These are phyloP conservation scores for Lithospermum erythrorhizon DNA, from an alignment of 257 asterid species.

Conservation along the genomic window DNA sequence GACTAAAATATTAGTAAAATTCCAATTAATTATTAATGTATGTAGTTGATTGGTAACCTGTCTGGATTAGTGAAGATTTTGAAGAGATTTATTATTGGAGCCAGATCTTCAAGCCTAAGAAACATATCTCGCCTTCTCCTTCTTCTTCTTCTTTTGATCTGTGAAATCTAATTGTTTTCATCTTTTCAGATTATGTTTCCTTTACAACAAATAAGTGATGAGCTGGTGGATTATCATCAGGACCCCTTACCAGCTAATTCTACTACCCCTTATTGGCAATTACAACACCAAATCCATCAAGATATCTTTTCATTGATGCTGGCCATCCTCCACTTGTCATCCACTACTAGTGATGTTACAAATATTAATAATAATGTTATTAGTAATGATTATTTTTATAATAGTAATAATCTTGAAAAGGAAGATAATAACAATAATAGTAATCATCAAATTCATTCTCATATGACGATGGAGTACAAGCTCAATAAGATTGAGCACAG, in stretches of 20 bases:
- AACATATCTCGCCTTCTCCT: constrained; percentile 4
- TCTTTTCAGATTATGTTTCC: constrained; percentile 3
- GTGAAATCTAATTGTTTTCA: constrained; percentile 11
- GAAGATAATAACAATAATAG: neutral
- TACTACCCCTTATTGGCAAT: neutral
- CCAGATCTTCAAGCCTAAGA: constrained; percentile 18
- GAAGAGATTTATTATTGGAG: constrained; percentile 14
- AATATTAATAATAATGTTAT: neutral
- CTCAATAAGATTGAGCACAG: constrained; percentile 18
- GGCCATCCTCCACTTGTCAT: constrained; percentile 1
- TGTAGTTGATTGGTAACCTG: neutral
- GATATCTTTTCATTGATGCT: constrained; percentile 8
- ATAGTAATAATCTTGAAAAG: neutral
- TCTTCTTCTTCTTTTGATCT: neutral
- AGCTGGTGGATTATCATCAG: constrained; percentile 4
- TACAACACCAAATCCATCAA: constrained; percentile 11
- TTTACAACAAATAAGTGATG: constrained; percentile 6
- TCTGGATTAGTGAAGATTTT: constrained; percentile 3
- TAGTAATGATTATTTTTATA: no score
- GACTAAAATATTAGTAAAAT: neutral
- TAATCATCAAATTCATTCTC: neutral
- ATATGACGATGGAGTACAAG: neutral
- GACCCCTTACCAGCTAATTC: no score
- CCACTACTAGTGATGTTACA: neutral
- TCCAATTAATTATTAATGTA: no score